These are phyloP conservation scores for Boletellus sp. DNA, from an alignment of 1,284 basidiomycete species.

Conservation along the genomic window DNA sequence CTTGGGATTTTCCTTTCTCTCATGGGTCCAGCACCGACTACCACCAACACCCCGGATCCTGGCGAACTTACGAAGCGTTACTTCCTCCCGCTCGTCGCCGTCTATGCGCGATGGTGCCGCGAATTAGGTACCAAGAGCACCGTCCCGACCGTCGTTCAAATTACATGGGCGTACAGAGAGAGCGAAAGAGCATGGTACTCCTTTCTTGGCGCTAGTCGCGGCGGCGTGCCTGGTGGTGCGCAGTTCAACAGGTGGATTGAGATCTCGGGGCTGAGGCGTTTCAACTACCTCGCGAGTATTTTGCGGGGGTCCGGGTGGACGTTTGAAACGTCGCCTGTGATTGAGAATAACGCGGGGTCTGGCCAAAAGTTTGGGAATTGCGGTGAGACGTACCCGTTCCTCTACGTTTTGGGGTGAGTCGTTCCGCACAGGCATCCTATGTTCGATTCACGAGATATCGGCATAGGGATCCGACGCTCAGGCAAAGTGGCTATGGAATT, in stretches of 20 bases:
- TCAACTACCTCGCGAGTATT: not conserved
- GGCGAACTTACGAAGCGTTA: not conserved
- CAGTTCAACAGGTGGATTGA: too few relatives aligned
- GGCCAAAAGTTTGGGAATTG: not conserved
- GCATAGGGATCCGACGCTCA: not conserved
- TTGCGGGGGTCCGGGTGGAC: not conserved
- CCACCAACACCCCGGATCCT: not conserved
- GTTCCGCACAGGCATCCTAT: not conserved
- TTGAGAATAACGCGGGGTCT: too few relatives aligned
- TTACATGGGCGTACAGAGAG: not conserved
- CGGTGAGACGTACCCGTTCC: constrained; percentile 3
- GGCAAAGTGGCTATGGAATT: not conserved
- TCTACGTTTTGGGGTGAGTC: not conserved
- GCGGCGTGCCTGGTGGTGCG: not conserved
- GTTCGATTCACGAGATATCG: not conserved
- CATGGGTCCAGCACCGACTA: not conserved
- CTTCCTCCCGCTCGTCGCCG: not conserved
- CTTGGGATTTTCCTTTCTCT: not conserved
- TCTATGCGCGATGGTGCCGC: not conserved
- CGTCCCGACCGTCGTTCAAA: not conserved
- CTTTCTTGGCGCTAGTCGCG: not conserved
- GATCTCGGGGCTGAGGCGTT: not conserved
- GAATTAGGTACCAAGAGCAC: not conserved
- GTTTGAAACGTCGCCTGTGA: too few relatives aligned
- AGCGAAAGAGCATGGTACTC: not conserved